Evolutionary conservation across 1,284 basidiomycete species (phyloP), one percentile per base, ranked within the genome.

Genomic region (Amylostereum areolatum): DNA sequence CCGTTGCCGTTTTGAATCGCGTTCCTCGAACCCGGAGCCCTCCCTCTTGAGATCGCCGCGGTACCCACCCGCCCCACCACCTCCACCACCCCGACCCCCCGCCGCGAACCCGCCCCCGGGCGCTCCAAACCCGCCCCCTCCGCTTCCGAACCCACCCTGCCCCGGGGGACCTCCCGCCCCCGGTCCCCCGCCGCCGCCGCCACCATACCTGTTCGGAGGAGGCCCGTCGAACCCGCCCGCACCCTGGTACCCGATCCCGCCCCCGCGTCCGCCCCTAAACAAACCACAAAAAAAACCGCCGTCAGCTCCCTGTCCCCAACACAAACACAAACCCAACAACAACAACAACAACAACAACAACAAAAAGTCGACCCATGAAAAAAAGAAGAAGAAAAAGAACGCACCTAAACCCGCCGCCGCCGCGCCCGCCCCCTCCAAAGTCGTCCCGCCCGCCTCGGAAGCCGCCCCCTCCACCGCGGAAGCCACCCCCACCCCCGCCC

Each of bases 1-100:
- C 61, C 89, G 80, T 61, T 84, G 81, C 61, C 89, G 83, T 70
- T 92, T 92, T 39, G 75, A 61, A 58, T 90, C 87, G 57, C 88
- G 80, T 67, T 90, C 89, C 61, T 89, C 88, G 66, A 79, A 84
- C 60, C 83, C 83, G 66, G 75, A 80, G 61, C 80, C 78, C 63
- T 77, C 74, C 53, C 85, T 79, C 67, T 86, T 87, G 68, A 83
- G 80, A 62, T 78, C 80, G 44, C 77, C 77, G 55, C 81, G 76
- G 62, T 74, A 78, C 52, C 77, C 75, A 51, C 78, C 76, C 46
- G 71, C 70, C 35, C 66, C 66, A 29, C 67, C 65, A 45, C 69
- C 69, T 4, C 62, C 66, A 37, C 57, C 56, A 31, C 69, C 68
- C 12, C 68, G 69, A 42, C 71, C 68, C 10, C 46, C 47, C 5